These are phyloP conservation scores for Penicillium nordicum DNA, from an alignment of 2,329 filamentous ascomycete species.

Conservation along the genomic window DNA sequence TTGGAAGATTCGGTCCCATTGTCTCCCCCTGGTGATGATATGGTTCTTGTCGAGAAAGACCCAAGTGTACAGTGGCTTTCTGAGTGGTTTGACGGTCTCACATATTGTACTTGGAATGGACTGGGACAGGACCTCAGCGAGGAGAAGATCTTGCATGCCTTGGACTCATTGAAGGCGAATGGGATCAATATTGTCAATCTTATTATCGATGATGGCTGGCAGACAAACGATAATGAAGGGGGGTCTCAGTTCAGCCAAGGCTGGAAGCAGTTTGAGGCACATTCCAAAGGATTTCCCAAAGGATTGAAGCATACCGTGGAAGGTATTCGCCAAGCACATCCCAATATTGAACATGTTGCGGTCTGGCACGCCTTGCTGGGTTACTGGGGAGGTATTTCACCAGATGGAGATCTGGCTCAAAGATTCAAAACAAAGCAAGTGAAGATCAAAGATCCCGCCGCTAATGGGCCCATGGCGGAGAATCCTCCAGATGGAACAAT, in stretches of 20 bases:
- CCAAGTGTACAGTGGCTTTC: slow-evolving; percentile 63
- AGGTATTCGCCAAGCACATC: slow-evolving; percentile 65
- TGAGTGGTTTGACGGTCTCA: slow-evolving; percentile 87
- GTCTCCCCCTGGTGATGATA: slow-evolving; percentile 41
- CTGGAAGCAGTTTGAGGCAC: slow-evolving; percentile 85
- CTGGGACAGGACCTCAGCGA: slow-evolving; percentile 80
- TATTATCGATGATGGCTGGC: slow-evolving; percentile 98
- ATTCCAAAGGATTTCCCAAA: slow-evolving; percentile 70
- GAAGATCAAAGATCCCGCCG: slow-evolving; percentile 52
- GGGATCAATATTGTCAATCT: slow-evolving; percentile 77
- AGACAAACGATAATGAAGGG: slow-evolving; percentile 63
- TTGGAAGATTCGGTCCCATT: slow-evolving; percentile 22
- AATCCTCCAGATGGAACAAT: slow-evolving; percentile 52
- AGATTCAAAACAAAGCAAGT: slow-evolving; percentile 71
- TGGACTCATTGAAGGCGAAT: slow-evolving; percentile 66
- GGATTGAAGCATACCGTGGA: slow-evolving; percentile 71
- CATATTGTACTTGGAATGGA: slow-evolving; percentile 96
- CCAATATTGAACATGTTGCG: slow-evolving; percentile 74
- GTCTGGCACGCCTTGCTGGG: slow-evolving; percentile 90
- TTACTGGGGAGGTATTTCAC: slow-evolving; percentile 88
- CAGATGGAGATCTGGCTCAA: slow-evolving; percentile 67
- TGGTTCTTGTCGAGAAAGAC: slow-evolving; percentile 41
- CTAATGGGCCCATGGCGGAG: slow-evolving; percentile 43
- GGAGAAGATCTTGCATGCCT: slow-evolving; percentile 70
- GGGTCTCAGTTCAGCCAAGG: slow-evolving; percentile 51